These are phyloP conservation scores for Dryas drummondii DNA, from an alignment of 306 rosid species.

Conservation along the genomic window DNA sequence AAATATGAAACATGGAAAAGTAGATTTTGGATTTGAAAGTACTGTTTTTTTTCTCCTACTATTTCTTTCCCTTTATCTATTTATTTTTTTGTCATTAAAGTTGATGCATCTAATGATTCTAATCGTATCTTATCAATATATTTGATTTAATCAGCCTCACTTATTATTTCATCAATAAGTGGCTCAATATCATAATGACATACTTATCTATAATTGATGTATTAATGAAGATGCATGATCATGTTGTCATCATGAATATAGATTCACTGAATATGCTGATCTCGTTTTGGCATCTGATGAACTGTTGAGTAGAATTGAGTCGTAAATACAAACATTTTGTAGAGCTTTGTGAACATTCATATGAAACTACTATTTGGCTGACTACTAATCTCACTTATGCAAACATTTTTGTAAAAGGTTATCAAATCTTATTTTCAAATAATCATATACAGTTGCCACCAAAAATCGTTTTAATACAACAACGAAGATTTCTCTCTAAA, in stretches of 20 bases:
- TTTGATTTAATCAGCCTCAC: background rate
- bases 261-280: too few species aligned
- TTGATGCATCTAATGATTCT: background rate
- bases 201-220: background rate
- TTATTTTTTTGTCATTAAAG: background rate
- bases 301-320: too few species aligned
- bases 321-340: too few species aligned
- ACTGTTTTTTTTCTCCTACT: background rate
- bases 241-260: background rate
- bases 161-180: background rate
- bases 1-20: conserved; percentile 37
- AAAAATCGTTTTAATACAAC: too few species aligned
- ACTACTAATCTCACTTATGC: too few species aligned
- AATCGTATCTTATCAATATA: background rate
- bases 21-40: conserved; percentile 27
- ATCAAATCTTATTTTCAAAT: too few species aligned
- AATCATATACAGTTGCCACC: too few species aligned
- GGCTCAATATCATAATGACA: background rate
- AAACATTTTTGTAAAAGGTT: too few species aligned
- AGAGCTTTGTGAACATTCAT: too few species aligned
- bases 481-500: too few species aligned
- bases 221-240: background rate
- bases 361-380: too few species aligned
- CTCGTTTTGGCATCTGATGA: too few species aligned
- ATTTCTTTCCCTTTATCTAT: background rate